Percentiles rank a stretch among this genome's conserved stretches.
Conservation (phyloP, 805 yeast genomes). For the Clavispora asparagi region DNA sequence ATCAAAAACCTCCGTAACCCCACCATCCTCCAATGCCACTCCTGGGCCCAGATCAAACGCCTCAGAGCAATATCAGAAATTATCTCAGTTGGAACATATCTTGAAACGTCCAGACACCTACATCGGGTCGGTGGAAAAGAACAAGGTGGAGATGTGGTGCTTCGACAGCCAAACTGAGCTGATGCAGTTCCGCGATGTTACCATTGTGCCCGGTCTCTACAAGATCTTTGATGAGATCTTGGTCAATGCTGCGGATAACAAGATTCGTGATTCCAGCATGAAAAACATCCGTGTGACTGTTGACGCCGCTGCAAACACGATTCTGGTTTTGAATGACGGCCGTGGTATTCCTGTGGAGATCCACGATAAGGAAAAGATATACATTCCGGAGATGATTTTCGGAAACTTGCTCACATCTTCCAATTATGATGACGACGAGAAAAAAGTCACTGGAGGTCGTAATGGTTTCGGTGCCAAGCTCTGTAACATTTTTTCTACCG, state of each 20-base stretch:
- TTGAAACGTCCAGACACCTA: slow-evolving; percentile 97
- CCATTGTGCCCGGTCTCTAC: slow-evolving; percentile 91
- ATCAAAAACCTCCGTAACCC: slow-evolving; percentile 6
- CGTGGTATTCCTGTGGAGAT: slow-evolving; percentile 93
- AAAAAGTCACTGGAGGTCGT: slow-evolving; percentile 97
- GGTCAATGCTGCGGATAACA: slow-evolving; percentile 98
- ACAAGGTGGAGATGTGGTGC: slow-evolving; percentile 81
- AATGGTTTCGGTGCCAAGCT: slow-evolving; percentile 97
- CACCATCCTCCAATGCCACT: slow-evolving; percentile 12
- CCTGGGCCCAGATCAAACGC: slow-evolving; percentile 27
- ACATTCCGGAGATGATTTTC: slow-evolving; percentile 93
- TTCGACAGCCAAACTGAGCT: slow-evolving; percentile 46
- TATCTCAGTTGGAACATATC: slow-evolving; percentile 93
- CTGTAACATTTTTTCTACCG: slow-evolving; percentile 91
- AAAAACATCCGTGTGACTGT: slow-evolving; percentile 78
- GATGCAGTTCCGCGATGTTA: slow-evolving; percentile 54
- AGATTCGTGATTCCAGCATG: slow-evolving; percentile 91
- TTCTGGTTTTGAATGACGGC: slow-evolving; percentile 88
- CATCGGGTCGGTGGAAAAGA: slow-evolving; percentile 88
- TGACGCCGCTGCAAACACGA: slow-evolving; percentile 65
- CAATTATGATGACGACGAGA: slow-evolving; percentile 91
- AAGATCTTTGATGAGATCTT: slow-evolving; percentile 95
- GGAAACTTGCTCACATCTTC: slow-evolving; percentile 93
- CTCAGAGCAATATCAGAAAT: slow-evolving; percentile 82
- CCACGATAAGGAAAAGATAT: slow-evolving; percentile 85